These are phyloP conservation scores for Coemansia aciculifera DNA, from an alignment of 192 early-diverging fungal species.

Conservation along the genomic window DNA sequence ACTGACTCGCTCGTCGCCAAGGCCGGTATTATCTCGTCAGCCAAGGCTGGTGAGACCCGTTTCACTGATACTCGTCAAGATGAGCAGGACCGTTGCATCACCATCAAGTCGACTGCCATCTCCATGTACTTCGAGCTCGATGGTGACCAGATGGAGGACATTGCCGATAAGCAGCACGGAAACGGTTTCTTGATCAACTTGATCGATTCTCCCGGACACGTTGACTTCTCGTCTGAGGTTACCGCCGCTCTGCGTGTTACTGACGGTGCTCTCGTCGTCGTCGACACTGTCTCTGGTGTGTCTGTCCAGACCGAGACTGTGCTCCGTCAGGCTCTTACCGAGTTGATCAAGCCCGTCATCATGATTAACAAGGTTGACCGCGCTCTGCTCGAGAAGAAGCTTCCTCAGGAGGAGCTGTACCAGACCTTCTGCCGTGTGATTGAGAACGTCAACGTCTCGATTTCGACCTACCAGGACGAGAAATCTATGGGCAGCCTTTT, in stretches of 20 bases:
- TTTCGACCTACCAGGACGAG: slow-evolving; percentile 88
- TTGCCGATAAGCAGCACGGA: slow-evolving; percentile 87
- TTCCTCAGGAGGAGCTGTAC: slow-evolving; percentile 96
- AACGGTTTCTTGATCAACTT: slow-evolving; percentile 97
- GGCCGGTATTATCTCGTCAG: slow-evolving; percentile 97
- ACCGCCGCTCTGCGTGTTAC: slow-evolving; percentile 98
- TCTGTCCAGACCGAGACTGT: slow-evolving; percentile 99
- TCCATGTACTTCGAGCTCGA: slow-evolving; percentile 96
- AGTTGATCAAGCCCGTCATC: slow-evolving; percentile 96
- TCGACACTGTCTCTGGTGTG: slow-evolving; percentile 97
- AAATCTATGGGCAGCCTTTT: slow-evolving; percentile 84
- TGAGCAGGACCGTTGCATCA: slow-evolving; percentile 99
- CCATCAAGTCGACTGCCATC: slow-evolving; percentile 99
- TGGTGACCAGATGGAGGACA: slow-evolving; percentile 77
- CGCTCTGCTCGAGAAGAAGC: slow-evolving; percentile 93
- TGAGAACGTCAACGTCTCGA: slow-evolving; percentile 97
- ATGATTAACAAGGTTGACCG: slow-evolving; percentile 99
- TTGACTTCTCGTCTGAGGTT: slow-evolving; percentile 99
- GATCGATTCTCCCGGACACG: slow-evolving; percentile 99
- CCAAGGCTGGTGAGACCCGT: slow-evolving; percentile 93
- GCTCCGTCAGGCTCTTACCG: slow-evolving; percentile 94
- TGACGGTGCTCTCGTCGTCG: slow-evolving; percentile 98
- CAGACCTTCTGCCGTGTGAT: slow-evolving; percentile 93
- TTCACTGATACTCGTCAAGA: slow-evolving; percentile 96
- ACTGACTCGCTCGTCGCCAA: slow-evolving; percentile 96